Conservation (phyloP, 2,329 filamentous ascomycete genomes). For the Microthyrium microscopicum region DNA sequence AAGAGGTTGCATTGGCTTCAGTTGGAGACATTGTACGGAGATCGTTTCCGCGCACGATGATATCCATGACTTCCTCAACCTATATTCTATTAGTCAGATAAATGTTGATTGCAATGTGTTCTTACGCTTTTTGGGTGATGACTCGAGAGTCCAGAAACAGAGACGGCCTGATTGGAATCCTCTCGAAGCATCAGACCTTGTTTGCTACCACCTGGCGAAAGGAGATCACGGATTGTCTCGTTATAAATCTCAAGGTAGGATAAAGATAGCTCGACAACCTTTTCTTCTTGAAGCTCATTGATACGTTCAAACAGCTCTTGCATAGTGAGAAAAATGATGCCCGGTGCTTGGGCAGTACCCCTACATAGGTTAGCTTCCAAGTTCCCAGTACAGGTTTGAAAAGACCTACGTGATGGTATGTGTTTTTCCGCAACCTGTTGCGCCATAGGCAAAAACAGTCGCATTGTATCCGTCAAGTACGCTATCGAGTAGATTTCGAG, state of each 20-base stretch:
- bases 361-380: slow-evolving; percentile 12
- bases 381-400: neutral
- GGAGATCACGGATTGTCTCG: slow-evolving; percentile 87
- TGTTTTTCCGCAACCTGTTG: slow-evolving; percentile 95
- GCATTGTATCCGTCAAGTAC: slow-evolving; percentile 97
- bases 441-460: slow-evolving; percentile 95
- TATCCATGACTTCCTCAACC: slow-evolving; percentile 89
- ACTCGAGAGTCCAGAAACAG: slow-evolving; percentile 77
- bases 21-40: slow-evolving; percentile 92
- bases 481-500: slow-evolving; percentile 75
- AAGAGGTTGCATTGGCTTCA: slow-evolving; percentile 93
- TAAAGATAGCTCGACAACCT: slow-evolving; percentile 75
- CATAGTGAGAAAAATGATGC: slow-evolving; percentile 98
- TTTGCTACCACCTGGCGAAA: slow-evolving; percentile 73
- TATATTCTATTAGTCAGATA: slow-evolving; percentile 10
- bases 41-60: slow-evolving; percentile 91
- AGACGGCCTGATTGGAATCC: slow-evolving; percentile 84
- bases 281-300: slow-evolving; percentile 67
- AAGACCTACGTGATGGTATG: slow-evolving; percentile 58
- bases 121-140: slow-evolving; percentile 73
- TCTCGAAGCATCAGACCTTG: slow-evolving; percentile 80
- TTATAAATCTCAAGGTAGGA: slow-evolving; percentile 99
- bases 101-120: neutral
- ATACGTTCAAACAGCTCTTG: slow-evolving; percentile 97
- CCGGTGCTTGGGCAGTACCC: slow-evolving; percentile 78